Conservation (phyloP, 2,329 filamentous ascomycete genomes). For the Epichloe bromicola region DNA sequence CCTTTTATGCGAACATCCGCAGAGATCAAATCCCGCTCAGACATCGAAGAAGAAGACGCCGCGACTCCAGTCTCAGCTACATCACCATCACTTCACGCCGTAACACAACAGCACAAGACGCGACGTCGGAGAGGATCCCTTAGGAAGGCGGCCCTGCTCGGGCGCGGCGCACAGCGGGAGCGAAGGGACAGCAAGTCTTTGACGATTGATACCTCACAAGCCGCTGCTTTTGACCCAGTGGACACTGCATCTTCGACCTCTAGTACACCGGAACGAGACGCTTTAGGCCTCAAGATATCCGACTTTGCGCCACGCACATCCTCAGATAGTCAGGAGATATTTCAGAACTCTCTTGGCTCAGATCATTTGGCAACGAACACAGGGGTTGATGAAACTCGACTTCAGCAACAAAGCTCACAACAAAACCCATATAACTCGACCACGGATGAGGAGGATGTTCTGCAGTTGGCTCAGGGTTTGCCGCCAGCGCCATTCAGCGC, state of each 20-base stretch:
- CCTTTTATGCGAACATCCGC: constrained; percentile 47
- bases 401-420: constrained; percentile 11
- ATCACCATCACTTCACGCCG: constrained; percentile 14
- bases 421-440: constrained; percentile 40
- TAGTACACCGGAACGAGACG: constrained; percentile 16
- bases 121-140: constrained; percentile 72
- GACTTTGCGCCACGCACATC: constrained; percentile 33
- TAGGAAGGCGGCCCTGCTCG: constrained; percentile 73
- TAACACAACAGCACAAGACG: constrained; percentile 32
- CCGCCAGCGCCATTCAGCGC: constrained; percentile 29
- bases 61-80: constrained; percentile 11
- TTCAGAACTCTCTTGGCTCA: constrained; percentile 13
- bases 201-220: constrained; percentile 27
- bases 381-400: background rate
- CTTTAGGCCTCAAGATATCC: constrained; percentile 34
- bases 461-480: constrained; percentile 46
- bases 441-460: constrained; percentile 70
- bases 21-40: constrained; percentile 16
- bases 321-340: constrained; percentile 31
- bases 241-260: constrained; percentile 11
- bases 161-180: constrained; percentile 54
- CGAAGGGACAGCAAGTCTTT: constrained; percentile 38
- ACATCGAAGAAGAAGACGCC: constrained; percentile 20
- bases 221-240: constrained; percentile 11
- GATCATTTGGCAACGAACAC: constrained; percentile 10